phyloP scores from a whole-genome alignment of 331 rosid genomes.

The Quercus lobata region DNA sequence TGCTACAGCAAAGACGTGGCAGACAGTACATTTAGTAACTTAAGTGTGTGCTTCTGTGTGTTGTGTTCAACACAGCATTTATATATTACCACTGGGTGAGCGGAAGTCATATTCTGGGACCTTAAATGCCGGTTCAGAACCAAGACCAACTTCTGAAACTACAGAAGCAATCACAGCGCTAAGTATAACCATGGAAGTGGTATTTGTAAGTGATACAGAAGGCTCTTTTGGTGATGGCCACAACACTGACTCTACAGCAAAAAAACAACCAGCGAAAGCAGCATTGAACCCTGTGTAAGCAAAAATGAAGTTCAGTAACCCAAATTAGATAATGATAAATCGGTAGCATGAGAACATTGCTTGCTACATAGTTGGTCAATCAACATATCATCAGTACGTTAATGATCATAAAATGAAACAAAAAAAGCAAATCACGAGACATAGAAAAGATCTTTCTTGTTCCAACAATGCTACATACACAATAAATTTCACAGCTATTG shows the following conservation, averaged over 20 bases:
- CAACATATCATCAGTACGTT: neutral
- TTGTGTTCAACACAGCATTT: neutral
- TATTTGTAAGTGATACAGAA: slow-evolving; percentile 64
- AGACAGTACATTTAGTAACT: slow-evolving; percentile 1
- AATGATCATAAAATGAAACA: neutral
- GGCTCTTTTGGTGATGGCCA: slow-evolving; percentile 82
- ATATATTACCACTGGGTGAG: slow-evolving; percentile 67
- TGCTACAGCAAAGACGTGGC: neutral
- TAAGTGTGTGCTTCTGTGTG: neutral
- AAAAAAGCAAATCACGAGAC: neutral
- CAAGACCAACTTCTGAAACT: slow-evolving; percentile 81
- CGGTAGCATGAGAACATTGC: neutral
- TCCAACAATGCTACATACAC: too few species aligned
- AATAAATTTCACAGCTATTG: too few species aligned
- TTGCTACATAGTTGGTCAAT: neutral
- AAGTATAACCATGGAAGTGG: slow-evolving; percentile 90
- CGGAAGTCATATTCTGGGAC: slow-evolving; percentile 87
- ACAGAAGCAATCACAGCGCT: slow-evolving; percentile 91
- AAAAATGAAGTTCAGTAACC: slow-evolving; percentile 4
- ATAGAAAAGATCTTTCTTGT: neutral
- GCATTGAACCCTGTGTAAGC: slow-evolving; percentile 76
- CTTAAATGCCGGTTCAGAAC: slow-evolving; percentile 82
- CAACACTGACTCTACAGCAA: slow-evolving; percentile 79
- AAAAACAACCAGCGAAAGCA: slow-evolving; percentile 95
- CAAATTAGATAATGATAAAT: neutral